Evolutionary conservation across 2,329 filamentous ascomycete species (phyloP).

Genomic region (Akanthomyces muscarius): DNA sequence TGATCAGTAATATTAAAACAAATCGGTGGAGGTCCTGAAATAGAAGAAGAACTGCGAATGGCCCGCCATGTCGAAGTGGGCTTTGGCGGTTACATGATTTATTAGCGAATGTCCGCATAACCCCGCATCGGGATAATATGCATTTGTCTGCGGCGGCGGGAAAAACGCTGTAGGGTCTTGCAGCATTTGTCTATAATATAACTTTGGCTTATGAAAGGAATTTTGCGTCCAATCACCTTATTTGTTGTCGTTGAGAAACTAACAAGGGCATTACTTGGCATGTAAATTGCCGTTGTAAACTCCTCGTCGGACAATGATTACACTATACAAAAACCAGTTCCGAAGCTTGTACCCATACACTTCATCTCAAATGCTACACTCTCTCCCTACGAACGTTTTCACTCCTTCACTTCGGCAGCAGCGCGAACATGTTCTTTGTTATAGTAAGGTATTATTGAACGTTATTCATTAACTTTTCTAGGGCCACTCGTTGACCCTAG

Average conservation of each 20-base stretch:
- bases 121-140: neutral
- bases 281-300: neutral
- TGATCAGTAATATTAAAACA: neutral
- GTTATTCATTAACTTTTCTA: neutral
- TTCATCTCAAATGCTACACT: too few relatives aligned
- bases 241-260: neutral
- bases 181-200: neutral
- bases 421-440: neutral
- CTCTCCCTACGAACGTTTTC: too few relatives aligned
- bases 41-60: neutral
- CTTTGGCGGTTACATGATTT: neutral
- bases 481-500: neutral
- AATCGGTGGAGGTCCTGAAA: neutral
- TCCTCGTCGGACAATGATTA: neutral
- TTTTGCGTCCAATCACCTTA: neutral
- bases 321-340: too few relatives aligned
- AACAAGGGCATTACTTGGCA: neutral
- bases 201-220: neutral
- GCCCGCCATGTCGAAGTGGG: neutral
- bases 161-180: neutral
- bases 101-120: slow-evolving; percentile 7
- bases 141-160: neutral
- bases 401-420: neutral
- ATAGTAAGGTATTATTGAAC: neutral
- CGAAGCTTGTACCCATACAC: too few relatives aligned